phyloP scores from a whole-genome alignment of 768 basidiomycete genomes.

The Mycena leptocephala region DNA sequence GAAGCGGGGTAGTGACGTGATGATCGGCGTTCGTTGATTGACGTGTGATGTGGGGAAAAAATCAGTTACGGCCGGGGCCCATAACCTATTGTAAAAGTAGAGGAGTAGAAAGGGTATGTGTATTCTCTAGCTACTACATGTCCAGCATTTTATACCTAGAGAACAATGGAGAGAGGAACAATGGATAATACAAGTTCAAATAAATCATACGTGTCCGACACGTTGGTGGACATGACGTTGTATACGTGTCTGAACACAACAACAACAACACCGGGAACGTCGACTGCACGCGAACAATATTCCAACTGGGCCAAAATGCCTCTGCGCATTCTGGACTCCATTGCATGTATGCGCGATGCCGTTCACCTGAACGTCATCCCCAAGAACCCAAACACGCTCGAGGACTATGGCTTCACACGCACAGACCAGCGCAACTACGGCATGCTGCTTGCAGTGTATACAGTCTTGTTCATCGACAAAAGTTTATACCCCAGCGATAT shows the following conservation, averaged over 20 bases:
- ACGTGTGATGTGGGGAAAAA: not conserved
- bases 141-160: too few species aligned
- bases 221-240: too few species aligned
- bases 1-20: too few species aligned
- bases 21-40: not conserved
- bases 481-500: not conserved
- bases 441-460: constrained; percentile 6
- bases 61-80: constrained; percentile 13
- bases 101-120: too few species aligned
- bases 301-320: not conserved
- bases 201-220: too few species aligned
- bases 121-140: too few species aligned
- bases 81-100: constrained; percentile 25
- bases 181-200: too few species aligned
- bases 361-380: not conserved
- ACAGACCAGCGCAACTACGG: constrained; percentile 1
- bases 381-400: not conserved
- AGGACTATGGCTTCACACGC: not conserved
- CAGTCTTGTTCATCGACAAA: not conserved
- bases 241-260: too few species aligned
- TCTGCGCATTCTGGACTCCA: not conserved
- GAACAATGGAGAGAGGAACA: too few species aligned
- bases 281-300: not conserved
- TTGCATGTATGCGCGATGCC: constrained; percentile 1
- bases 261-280: too few species aligned